Conservation (phyloP, 768 basidiomycete species). For the Ramaria sp. region DNA sequence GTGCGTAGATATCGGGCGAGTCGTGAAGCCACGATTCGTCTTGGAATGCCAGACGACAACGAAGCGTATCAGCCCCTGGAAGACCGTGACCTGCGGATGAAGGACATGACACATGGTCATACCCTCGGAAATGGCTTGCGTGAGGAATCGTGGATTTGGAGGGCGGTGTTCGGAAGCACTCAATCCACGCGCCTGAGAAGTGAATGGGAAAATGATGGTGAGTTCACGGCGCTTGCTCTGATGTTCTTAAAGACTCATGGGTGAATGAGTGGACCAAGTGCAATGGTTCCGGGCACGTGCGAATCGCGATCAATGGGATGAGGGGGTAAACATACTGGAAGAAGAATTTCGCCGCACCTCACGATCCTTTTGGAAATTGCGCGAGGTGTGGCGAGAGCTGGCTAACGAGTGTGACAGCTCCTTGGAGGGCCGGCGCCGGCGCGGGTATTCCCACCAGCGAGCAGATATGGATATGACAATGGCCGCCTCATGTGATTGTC, state of each 20-base stretch:
- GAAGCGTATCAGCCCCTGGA: background rate
- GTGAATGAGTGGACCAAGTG: conserved; percentile 9
- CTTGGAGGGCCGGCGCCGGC: too few species aligned
- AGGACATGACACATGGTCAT: background rate
- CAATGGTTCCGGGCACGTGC: conserved; percentile 13
- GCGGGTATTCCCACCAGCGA: too few species aligned
- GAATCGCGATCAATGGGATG: conserved; percentile 10
- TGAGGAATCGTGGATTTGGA: background rate
- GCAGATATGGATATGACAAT: too few species aligned
- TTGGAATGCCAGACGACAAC: background rate
- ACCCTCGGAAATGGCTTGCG: background rate
- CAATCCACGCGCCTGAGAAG: background rate
- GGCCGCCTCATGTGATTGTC: too few species aligned
- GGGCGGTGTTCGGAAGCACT: background rate
- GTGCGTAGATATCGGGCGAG: background rate
- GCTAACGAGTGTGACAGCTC: too few species aligned
- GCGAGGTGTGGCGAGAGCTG: too few species aligned
- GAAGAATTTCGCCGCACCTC: too few species aligned
- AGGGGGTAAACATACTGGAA: conserved; percentile 14
- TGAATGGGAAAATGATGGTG: background rate
- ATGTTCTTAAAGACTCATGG: background rate
- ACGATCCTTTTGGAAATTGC: too few species aligned
- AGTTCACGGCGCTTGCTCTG: background rate
- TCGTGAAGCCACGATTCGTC: background rate
- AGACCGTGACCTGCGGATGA: background rate